These are phyloP conservation scores for Coemansia sp. DNA, from an alignment of 192 early-diverging fungal species.

Conservation along the genomic window DNA sequence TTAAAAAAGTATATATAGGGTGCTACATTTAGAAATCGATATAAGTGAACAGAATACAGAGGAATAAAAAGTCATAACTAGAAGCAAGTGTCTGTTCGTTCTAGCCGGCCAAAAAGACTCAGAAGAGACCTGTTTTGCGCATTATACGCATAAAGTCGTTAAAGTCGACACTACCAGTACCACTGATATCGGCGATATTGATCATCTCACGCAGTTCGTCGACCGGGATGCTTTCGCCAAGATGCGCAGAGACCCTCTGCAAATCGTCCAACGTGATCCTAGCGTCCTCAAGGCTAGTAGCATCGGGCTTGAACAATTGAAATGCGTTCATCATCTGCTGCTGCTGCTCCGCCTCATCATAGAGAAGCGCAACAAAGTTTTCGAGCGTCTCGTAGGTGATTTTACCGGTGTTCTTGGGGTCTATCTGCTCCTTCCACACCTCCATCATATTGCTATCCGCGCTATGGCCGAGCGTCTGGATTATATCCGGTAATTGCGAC, in stretches of 20 bases:
- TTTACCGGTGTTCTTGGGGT: slow-evolving; percentile 31
- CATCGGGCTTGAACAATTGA: slow-evolving; percentile 72
- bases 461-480: slow-evolving; percentile 24
- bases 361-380: slow-evolving; percentile 29
- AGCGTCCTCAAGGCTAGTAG: slow-evolving; percentile 57
- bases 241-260: slow-evolving; percentile 59
- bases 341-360: slow-evolving; percentile 54
- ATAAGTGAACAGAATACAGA: no score
- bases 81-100: no score
- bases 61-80: no score
- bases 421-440: slow-evolving; percentile 26
- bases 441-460: neutral
- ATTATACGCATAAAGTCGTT: slow-evolving; percentile 66
- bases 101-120: neutral
- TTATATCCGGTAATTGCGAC: slow-evolving; percentile 15
- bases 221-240: slow-evolving; percentile 66
- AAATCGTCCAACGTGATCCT: slow-evolving; percentile 77
- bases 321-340: slow-evolving; percentile 78
- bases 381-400: slow-evolving; percentile 34
- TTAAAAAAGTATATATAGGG: no score
- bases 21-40: no score
- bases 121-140: slow-evolving; percentile 61
- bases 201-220: slow-evolving; percentile 70
- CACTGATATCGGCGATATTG: slow-evolving; percentile 63
- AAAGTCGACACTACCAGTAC: slow-evolving; percentile 64